Conservation (phyloP, 2,329 filamentous ascomycete species). For the Fusarium sp. region DNA sequence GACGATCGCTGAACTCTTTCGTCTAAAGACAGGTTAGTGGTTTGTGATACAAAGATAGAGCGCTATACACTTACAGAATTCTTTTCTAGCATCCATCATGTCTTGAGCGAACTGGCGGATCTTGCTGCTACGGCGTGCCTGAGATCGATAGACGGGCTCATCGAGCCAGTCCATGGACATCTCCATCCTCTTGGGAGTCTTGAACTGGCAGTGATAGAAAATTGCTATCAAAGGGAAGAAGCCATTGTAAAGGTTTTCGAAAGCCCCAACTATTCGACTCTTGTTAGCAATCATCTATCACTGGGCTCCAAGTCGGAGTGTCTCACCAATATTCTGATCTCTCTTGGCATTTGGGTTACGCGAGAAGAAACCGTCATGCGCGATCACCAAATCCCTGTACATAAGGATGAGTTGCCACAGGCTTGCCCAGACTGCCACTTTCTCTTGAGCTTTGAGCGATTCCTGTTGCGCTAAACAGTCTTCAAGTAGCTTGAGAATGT, state of each 20-base stretch:
- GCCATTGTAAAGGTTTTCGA: constrained; percentile 51
- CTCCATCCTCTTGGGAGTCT: constrained; percentile 59
- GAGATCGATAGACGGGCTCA: constrained; percentile 46
- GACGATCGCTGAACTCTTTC: constrained; percentile 52
- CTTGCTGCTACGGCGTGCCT: constrained; percentile 47
- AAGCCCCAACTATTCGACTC: constrained; percentile 36
- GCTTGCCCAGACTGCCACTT: constrained; percentile 63
- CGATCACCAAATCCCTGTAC: constrained; percentile 60
- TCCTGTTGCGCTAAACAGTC: constrained; percentile 57
- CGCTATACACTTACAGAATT: constrained; percentile 54
- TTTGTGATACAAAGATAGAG: neutral
- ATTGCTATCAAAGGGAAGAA: constrained; percentile 58
- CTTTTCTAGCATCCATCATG: constrained; percentile 54
- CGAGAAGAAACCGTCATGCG: constrained; percentile 51
- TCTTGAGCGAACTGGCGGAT: constrained; percentile 51
- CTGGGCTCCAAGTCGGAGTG: neutral
- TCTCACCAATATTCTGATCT: constrained; percentile 47
- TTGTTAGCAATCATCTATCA: constrained; percentile 23
- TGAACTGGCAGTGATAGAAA: constrained; percentile 60
- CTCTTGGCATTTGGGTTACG: constrained; percentile 42
- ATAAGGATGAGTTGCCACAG: constrained; percentile 66
- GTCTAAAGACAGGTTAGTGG: constrained; percentile 49
- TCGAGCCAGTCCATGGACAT: constrained; percentile 58
- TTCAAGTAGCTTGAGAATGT: constrained; percentile 59
- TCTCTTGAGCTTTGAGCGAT: constrained; percentile 57